Base-by-base conservation (phyloP, 345 rosid genomes). In the Ceriops tagal region DNA sequence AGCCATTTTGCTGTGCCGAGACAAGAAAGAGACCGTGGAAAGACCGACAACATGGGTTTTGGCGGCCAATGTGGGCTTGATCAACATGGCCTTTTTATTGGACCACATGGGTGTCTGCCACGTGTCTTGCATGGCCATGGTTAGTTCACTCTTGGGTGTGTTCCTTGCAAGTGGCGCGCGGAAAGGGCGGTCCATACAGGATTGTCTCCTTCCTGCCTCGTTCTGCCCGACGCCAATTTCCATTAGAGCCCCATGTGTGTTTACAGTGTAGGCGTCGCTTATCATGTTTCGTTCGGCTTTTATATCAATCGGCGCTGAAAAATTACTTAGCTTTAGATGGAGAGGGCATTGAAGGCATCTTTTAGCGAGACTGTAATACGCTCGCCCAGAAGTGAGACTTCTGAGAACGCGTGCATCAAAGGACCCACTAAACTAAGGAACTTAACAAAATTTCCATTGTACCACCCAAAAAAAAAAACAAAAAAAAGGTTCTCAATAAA, bases 51-150 rank as follows among this genome's bases (percentile, higher is more conserved):
- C 30, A 10, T 34, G 53, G 65, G 62, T 28, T 66, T 46, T 31
- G 63, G 75, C 62, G 66, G 71, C 73, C 47, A 20, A 7, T 8
- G 10, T 24, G 61, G 66, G 67, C 26, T 52, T 53, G 58, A 10
- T 62, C 70, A 65, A 74, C 67, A 66, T 62, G 72, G 79, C 69
- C 69, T 22, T 52, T 7, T 49, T 49, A 68, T 61, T 39, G 61
- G 20, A 27, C 74, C 83, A 78, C 83, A 72, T 78, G 81, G 82
- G 63, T 39, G 26, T 8, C 5, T 53, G 68, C 73, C 83, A 61
- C 80, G 81, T 76, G 76, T 60, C 47, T n/a, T 11, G 0, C 5
- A 24, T 11, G 71, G 76, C 83, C 83, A 77, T 84, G 80, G 83
- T 81, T 66, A 62, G 65, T 77, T 63, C 65, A 28, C 67, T 31